Percentiles rank a stretch among this genome's conserved stretches.
Evolutionary conservation across 2,329 filamentous ascomycete species (phyloP).

Genomic region (Neocucurbitaria cava): DNA sequence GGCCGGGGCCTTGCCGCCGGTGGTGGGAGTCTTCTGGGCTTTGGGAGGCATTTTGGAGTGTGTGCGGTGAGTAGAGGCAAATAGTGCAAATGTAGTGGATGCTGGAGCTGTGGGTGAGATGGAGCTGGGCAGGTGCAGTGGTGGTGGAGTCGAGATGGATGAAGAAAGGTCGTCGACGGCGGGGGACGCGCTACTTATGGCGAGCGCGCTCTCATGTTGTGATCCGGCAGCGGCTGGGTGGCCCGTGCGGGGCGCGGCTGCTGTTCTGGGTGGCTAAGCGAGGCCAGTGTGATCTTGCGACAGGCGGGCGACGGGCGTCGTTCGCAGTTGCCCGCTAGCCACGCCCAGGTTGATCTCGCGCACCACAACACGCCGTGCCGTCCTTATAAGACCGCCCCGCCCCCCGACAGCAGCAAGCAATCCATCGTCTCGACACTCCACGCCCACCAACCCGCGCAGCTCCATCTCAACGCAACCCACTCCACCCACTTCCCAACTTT

Average conservation of each 20-base stretch:
- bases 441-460: conserved; percentile 39
- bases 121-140: conserved; percentile 29
- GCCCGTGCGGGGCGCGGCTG: conserved; percentile 38
- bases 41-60: conserved; percentile 87
- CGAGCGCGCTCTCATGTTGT: conserved; percentile 49
- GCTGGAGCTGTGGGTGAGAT: conserved; percentile 22
- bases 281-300: conserved; percentile 36
- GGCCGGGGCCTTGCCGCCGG: conserved; percentile 89
- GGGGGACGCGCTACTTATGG: conserved; percentile 53
- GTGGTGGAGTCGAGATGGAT: conserved; percentile 49
- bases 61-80: conserved; percentile 16
- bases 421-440: conserved; percentile 48
- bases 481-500: conserved; percentile 37
- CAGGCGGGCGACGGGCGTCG: conserved; percentile 17
- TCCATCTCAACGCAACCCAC: conserved; percentile 21
- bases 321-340: conserved; percentile 39
- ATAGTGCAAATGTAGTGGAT: conserved; percentile 18
- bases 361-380: conserved; percentile 46
- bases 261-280: conserved; percentile 33
- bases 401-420: conserved; percentile 49
- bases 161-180: conserved; percentile 47
- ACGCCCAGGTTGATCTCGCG: conserved; percentile 49
- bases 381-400: conserved; percentile 51
- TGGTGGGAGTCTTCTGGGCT: conserved; percentile 96
- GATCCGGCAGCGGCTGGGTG: conserved; percentile 44